Percentiles rank a stretch among this genome's conserved stretches.
These are phyloP conservation scores for Microascus cirrosus DNA, from an alignment of 2,329 filamentous ascomycete species.

Conservation along the genomic window DNA sequence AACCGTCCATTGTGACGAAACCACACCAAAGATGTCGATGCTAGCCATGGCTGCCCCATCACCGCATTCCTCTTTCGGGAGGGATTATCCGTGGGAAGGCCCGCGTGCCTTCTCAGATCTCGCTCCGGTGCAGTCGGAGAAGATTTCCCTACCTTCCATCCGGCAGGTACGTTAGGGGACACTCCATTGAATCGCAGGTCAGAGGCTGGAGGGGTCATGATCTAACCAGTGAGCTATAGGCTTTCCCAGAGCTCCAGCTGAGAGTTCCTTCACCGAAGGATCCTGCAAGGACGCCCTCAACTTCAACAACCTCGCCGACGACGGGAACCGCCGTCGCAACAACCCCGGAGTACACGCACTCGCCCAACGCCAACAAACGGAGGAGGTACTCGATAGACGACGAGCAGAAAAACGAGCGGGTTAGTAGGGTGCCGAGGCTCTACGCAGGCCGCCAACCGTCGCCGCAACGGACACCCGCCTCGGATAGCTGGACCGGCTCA, in stretches of 20 bases:
- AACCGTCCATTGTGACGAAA: not conserved
- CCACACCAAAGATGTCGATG: slow-evolving; percentile 3
- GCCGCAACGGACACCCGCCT: slow-evolving; percentile 15
- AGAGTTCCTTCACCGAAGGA: slow-evolving; percentile 20
- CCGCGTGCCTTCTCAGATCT: not conserved
- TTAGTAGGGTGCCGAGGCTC: slow-evolving; percentile 33
- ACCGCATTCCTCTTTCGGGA: slow-evolving; percentile 3
- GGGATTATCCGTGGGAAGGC: slow-evolving; percentile 4
- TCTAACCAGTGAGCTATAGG: slow-evolving; percentile 14
- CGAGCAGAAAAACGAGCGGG: slow-evolving; percentile 24
- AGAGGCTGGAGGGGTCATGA: not conserved
- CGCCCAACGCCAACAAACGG: slow-evolving; percentile 34
- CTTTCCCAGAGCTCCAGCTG: slow-evolving; percentile 32
- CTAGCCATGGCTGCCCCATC: slow-evolving; percentile 5
- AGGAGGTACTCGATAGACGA: slow-evolving; percentile 31
- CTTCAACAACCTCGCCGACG: slow-evolving; percentile 21
- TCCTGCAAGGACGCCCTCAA: slow-evolving; percentile 17
- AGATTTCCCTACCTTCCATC: slow-evolving; percentile 32
- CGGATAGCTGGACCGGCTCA: slow-evolving; percentile 23
- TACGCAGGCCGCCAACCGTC: slow-evolving; percentile 20
- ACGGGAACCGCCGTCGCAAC: slow-evolving; percentile 18
- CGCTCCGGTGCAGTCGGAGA: slow-evolving; percentile 2
- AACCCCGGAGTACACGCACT: slow-evolving; percentile 37
- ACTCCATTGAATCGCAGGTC: not conserved
- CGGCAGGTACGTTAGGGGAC: slow-evolving; percentile 30